Evolutionary conservation across 2,329 filamentous ascomycete species (phyloP).

Genomic region (Tolypocladium cylindrosporum): DNA sequence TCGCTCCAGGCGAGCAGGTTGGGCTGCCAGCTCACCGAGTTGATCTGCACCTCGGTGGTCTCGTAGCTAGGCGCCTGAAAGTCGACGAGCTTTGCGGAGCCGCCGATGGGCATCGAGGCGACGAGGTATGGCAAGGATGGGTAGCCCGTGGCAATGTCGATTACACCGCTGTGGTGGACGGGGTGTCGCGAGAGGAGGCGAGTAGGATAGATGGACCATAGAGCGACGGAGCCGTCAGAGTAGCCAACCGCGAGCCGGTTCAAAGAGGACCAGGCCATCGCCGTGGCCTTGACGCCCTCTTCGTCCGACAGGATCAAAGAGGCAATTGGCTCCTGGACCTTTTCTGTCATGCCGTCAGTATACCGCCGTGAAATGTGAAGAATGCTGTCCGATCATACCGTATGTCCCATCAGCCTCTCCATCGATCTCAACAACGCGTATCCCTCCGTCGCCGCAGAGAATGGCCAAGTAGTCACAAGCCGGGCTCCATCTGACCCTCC

Average conservation of each 20-base stretch:
- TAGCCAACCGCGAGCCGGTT: slow-evolving; percentile 47
- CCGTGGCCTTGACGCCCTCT: slow-evolving; percentile 36
- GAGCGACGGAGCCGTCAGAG: slow-evolving; percentile 42
- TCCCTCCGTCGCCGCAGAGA: slow-evolving; percentile 39
- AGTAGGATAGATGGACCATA: slow-evolving; percentile 45
- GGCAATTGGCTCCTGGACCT: slow-evolving; percentile 32
- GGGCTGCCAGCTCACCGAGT: slow-evolving; percentile 41
- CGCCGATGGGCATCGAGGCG: slow-evolving; percentile 44
- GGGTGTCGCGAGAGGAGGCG: slow-evolving; percentile 39
- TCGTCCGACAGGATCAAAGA: slow-evolving; percentile 35
- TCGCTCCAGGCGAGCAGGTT: slow-evolving; percentile 45
- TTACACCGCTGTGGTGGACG: slow-evolving; percentile 41
- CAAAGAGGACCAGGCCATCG: slow-evolving; percentile 43
- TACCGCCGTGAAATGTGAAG: not conserved
- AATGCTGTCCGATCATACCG: slow-evolving; percentile 21
- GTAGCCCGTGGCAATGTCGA: slow-evolving; percentile 46
- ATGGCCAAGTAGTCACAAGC: slow-evolving; percentile 36
- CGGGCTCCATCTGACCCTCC: slow-evolving; percentile 44
- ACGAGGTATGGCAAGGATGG: slow-evolving; percentile 46
- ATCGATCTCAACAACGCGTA: slow-evolving; percentile 33
- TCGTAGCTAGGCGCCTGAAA: slow-evolving; percentile 41
- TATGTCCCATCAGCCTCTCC: slow-evolving; percentile 23
- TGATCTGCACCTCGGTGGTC: slow-evolving; percentile 40
- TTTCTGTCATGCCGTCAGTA: slow-evolving; percentile 26
- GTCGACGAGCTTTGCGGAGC: slow-evolving; percentile 42